Evolutionary conservation across 805 yeast genomes (phyloP), one percentile per base, ranked within the genome.

Genomic region (Candida cerambycidarum): DNA sequence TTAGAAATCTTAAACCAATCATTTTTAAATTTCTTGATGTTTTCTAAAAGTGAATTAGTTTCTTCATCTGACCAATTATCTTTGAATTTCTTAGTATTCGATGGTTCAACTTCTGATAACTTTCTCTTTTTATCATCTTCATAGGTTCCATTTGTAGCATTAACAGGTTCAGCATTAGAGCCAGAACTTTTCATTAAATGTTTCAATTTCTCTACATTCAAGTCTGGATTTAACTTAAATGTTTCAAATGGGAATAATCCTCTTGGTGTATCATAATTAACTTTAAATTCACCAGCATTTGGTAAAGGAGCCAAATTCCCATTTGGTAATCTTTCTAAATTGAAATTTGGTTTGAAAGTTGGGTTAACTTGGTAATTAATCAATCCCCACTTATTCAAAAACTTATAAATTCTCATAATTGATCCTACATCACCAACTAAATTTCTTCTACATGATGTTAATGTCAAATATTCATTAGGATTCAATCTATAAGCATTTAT

Each of bases 211-310:
- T 55, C 56, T 25, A 59, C 68, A 65, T 64, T 78, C 57, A 60
- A 58, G 16, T 83, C 80, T 2, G 79, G 73, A 10, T 82, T 79
- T 33, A 83, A 77, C 47, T 83, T 84, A 64, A 80, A 86, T 19
- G 90, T 80, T 59, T 89, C 90, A 65, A 89, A 90, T 14, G 97
- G 97, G 59, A 88, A 89, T 54, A 89, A 67, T 0, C 97, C 97
- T 50, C 95, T 74, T 38, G 97, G 97, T 0, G 96, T 86, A 61
- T 90, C 97, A 56, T 80, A 81, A 45, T 79, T 82, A 1, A 87
- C 83, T 42, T 82, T 77, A 66, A 81, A 89, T 51, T 83, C 87
- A 8, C 89, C 89, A 2, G 89, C 80, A 53, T 74, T 80, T 16
- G 89, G 90, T 34, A 88, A 85, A 8, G 72, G 72, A 18, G 66